phyloP scores from a whole-genome alignment of 768 basidiomycete species.

The Neoboletus magnificus region DNA sequence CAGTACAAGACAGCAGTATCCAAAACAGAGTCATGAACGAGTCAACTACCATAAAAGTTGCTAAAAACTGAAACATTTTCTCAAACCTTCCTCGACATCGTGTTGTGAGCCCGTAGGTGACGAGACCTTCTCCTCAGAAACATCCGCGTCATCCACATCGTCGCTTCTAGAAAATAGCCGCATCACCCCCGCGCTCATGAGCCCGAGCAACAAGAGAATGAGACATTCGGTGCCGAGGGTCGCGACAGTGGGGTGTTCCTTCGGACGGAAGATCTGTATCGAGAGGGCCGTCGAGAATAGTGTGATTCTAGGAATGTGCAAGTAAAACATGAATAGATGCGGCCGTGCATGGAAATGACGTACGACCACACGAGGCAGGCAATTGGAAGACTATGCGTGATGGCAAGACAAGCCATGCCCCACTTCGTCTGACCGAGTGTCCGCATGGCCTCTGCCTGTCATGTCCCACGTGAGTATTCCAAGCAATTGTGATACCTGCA shows the following conservation, averaged over 20 bases:
- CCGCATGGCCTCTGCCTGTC: slow-evolving; percentile 4
- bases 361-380: slow-evolving; percentile 19
- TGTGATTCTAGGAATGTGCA: slow-evolving; percentile 1
- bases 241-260: background rate
- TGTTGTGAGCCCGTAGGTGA: background rate
- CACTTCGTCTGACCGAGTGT: background rate
- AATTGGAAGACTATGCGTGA: slow-evolving; percentile 15
- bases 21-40: background rate
- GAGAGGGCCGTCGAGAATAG: slow-evolving; percentile 11
- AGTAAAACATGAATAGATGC: background rate
- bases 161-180: background rate
- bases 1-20: background rate
- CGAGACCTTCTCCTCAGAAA: background rate
- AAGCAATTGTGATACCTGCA: too few species aligned
- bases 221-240: slow-evolving; percentile 9
- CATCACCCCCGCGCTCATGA: background rate
- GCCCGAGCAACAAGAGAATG: background rate
- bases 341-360: background rate
- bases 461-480: background rate
- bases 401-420: slow-evolving; percentile 12
- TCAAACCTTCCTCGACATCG: slow-evolving; percentile 3
- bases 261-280: slow-evolving; percentile 6
- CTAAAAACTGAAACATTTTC: background rate
- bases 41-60: background rate
- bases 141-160: too few species aligned